Conservation (phyloP, 345 rosid genomes). For the Euphorbia pulcherrima region DNA sequence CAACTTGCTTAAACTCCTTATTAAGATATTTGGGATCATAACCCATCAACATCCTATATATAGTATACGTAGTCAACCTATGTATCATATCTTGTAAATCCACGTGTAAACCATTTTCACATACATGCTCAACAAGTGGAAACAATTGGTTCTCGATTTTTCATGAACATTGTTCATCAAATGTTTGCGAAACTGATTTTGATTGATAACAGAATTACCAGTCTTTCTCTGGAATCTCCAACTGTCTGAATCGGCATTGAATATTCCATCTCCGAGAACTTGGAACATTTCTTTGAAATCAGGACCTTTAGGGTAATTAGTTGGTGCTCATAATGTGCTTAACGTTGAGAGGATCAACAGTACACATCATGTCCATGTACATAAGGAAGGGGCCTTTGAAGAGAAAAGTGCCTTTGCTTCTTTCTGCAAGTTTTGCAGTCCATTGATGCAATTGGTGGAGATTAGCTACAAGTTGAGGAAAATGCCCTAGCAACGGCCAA, state of each 20-base stretch:
- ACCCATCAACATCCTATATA: slow-evolving; percentile 50
- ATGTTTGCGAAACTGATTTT: slow-evolving; percentile 26
- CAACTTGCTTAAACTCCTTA: slow-evolving; percentile 36
- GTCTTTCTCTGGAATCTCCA: slow-evolving; percentile 50
- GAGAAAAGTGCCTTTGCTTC: slow-evolving; percentile 22
- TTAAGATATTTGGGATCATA: slow-evolving; percentile 53
- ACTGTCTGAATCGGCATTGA: too few relatives aligned
- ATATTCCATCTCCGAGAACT: slow-evolving; percentile 56
- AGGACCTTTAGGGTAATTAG: slow-evolving; percentile 64
- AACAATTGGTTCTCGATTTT: slow-evolving; percentile 44
- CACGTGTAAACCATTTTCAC: slow-evolving; percentile 22
- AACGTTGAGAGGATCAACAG: slow-evolving; percentile 52
- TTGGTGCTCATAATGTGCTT: slow-evolving; percentile 54
- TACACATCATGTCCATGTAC: too few relatives aligned
- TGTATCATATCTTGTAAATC: slow-evolving; percentile 60
- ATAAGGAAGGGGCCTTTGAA: too few relatives aligned
- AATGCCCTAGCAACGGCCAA: slow-evolving; percentile 59
- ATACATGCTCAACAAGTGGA: slow-evolving; percentile 41
- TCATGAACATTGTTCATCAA: slow-evolving; percentile 26
- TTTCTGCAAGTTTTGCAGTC: slow-evolving; percentile 25
- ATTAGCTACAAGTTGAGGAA: slow-evolving; percentile 35
- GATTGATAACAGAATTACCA: slow-evolving; percentile 30
- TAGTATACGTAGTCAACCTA: slow-evolving; percentile 54
- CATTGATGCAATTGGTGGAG: slow-evolving; percentile 35
- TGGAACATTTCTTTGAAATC: slow-evolving; percentile 49